Base-by-base conservation (phyloP, 1,284 basidiomycete species). In the Stereum hirsutum region DNA sequence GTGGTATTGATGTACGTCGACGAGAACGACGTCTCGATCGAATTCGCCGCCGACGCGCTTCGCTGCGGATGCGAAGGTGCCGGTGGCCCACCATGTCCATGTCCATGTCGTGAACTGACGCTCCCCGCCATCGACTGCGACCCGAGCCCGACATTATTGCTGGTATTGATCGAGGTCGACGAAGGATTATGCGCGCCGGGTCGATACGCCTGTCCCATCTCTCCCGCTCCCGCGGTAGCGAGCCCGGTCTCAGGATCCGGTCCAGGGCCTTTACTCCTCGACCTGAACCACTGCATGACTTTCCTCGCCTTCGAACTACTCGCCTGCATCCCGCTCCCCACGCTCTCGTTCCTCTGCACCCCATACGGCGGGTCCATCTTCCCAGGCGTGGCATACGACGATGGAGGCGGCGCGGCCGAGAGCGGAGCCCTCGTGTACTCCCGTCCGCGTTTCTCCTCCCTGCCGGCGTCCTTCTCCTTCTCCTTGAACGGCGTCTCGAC, bases 271-370 rank as follows among this genome's bases (percentile, higher is more conserved):
- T 78, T 83, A 58, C 78, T 81, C 63, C 73, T 76, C 46, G 74
- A 72, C 58, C 84, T 69, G 69, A 88, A 87, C 84, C 84, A 88
- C 43, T 82, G 75, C 84, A 88, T 88, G 20, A 87, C 84, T 52
- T 75, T 83, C 52, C 71, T 72, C 5, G 84, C 83, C 59, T 87
- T 87, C 57, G 68, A 81, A 7, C 81, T 79, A 46, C 78, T 82
- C 1, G 81, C 84, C 3, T 72, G 72, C 60, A 81, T 72, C 31
- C 64, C 60, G 44, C 56, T 23, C 48, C 57, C 46, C 46, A 47
- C 49, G 45, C 21, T 39, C 57, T 28, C 53, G 60, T 25, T 23
- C 15, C 28, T 15, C 3, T 3, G 15, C 27, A 48, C 45, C 26
- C 47, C 47, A 10, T 56, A 0, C 6, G 46, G 39, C 11, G 49